Evolutionary conservation across 2,329 filamentous ascomycete species (phyloP).

Genomic region (Xylariaceae sp.): DNA sequence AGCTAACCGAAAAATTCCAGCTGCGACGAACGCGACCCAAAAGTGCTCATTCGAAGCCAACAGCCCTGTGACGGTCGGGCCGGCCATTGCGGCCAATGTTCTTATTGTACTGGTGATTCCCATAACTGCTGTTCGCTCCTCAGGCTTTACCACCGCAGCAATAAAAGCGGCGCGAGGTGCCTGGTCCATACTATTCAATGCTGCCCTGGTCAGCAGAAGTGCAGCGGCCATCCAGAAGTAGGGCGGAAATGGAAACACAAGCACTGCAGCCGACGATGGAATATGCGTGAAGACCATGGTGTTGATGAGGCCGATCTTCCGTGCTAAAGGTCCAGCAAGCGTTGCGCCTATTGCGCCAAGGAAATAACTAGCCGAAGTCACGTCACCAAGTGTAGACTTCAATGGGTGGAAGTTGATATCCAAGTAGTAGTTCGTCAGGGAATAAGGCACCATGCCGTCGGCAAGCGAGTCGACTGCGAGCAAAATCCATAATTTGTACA

Average conservation of each 20-base stretch:
- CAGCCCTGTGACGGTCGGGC: slow-evolving; percentile 62
- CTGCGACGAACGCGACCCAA: slow-evolving; percentile 68
- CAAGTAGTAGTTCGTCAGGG: slow-evolving; percentile 65
- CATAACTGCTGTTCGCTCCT: slow-evolving; percentile 74
- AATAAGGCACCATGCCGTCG: slow-evolving; percentile 68
- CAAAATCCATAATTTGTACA: slow-evolving; percentile 71
- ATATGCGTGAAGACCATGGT: slow-evolving; percentile 70
- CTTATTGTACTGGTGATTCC: slow-evolving; percentile 68
- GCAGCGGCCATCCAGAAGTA: slow-evolving; percentile 58
- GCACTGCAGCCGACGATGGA: slow-evolving; percentile 66
- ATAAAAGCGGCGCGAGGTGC: slow-evolving; percentile 71
- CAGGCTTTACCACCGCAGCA: slow-evolving; percentile 68
- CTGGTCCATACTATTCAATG: slow-evolving; percentile 74
- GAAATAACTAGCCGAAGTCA: slow-evolving; percentile 61
- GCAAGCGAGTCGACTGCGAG: slow-evolving; percentile 69
- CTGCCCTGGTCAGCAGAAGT: slow-evolving; percentile 64
- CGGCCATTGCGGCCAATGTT: slow-evolving; percentile 62
- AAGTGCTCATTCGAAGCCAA: slow-evolving; percentile 60
- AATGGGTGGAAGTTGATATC: slow-evolving; percentile 60
- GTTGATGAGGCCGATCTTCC: slow-evolving; percentile 66
- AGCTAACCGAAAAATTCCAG: slow-evolving; percentile 58
- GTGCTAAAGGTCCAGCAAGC: slow-evolving; percentile 64
- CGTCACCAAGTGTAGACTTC: slow-evolving; percentile 66
- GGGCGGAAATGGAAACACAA: slow-evolving; percentile 64
- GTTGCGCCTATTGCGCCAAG: slow-evolving; percentile 60